Evolutionary conservation across 495 filamentous ascomycete genomes (phyloP).

Genomic region (Tuber brumale): DNA sequence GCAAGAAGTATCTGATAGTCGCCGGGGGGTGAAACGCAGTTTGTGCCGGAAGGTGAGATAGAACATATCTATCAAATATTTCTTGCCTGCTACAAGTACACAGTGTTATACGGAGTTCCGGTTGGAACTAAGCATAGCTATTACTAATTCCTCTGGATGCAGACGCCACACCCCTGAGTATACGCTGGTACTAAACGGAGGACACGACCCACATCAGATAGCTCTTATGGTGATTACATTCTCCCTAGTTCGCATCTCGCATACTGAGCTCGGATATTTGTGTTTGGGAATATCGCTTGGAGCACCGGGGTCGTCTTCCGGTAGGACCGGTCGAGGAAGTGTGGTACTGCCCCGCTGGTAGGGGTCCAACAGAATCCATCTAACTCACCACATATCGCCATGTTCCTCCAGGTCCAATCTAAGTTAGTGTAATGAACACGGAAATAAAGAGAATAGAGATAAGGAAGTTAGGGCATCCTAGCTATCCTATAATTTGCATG

Average conservation of each 20-base stretch:
- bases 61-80: too few species aligned
- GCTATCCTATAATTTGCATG: not conserved
- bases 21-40: too few species aligned
- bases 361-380: not conserved
- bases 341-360: not conserved
- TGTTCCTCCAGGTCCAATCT: not conserved
- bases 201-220: not conserved
- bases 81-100: too few species aligned
- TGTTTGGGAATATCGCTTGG: not conserved
- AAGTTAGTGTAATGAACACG: not conserved
- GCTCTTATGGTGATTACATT: not conserved
- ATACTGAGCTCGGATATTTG: not conserved
- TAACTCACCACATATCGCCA: not conserved
- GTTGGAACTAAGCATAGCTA: not conserved
- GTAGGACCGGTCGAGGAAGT: not conserved
- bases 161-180: not conserved
- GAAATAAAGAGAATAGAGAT: not conserved
- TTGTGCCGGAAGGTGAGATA: too few species aligned
- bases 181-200: not conserved
- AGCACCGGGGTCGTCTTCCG: not conserved
- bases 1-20: too few species aligned
- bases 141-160: too few species aligned
- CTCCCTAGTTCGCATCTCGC: not conserved
- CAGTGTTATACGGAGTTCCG: not conserved
- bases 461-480: not conserved